Percentiles rank a stretch among this genome's conserved stretches.
phyloP scores from a whole-genome alignment of 75 land plant species.

The Cunninghamia lanceolata region DNA sequence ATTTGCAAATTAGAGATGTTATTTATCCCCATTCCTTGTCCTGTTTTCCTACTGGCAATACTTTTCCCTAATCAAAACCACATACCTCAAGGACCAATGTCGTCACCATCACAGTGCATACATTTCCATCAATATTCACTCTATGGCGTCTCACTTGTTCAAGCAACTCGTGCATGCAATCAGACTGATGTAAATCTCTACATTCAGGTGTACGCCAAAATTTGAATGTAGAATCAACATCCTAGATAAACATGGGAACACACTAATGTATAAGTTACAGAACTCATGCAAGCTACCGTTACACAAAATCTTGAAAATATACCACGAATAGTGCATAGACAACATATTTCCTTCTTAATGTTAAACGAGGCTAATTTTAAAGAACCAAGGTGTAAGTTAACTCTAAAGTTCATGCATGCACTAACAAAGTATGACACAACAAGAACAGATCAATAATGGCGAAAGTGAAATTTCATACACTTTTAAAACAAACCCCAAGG shows the following conservation, averaged over 20 bases:
- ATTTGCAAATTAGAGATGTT: not conserved
- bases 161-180: constrained; percentile 76
- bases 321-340: not conserved
- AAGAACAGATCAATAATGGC: not conserved
- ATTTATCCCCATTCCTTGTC: not conserved
- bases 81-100: constrained; percentile 89
- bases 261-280: not conserved
- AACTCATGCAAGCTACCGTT: not conserved
- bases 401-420: not conserved
- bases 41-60: not conserved
- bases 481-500: not conserved
- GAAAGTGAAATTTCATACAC: not conserved
- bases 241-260: constrained; percentile 42
- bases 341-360: not conserved
- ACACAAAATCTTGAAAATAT: not conserved
- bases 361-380: not conserved
- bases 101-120: constrained; percentile 88
- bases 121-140: constrained; percentile 88
- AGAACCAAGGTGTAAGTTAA: not conserved
- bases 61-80: not conserved
- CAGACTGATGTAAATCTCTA: constrained; percentile 59
- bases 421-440: not conserved
- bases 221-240: constrained; percentile 54
- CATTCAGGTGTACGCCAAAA: constrained; percentile 72
- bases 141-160: constrained; percentile 74